phyloP scores from a whole-genome alignment of 495 filamentous ascomycete species.

The Neurospora sp. region DNA sequence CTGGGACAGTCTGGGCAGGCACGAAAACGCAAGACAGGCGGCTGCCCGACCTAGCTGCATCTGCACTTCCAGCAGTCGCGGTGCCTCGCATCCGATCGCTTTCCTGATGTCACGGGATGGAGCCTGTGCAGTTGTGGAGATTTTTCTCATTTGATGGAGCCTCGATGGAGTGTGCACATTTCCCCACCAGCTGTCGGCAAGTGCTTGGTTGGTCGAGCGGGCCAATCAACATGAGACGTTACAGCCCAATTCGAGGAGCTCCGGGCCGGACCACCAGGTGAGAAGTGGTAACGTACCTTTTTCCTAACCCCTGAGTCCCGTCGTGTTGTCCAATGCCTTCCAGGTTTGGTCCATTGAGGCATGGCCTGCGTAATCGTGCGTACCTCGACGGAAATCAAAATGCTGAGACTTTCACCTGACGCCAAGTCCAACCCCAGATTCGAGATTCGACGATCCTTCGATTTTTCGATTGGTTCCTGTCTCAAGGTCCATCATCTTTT shows the following conservation, averaged over 20 bases:
- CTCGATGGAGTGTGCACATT: neutral
- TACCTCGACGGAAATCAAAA: neutral
- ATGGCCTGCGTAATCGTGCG: neutral
- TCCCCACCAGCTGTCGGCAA: conserved; percentile 9
- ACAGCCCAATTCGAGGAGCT: neutral
- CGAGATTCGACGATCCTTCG: neutral
- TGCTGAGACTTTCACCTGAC: neutral
- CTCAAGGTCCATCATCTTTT: neutral
- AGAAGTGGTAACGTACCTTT: neutral
- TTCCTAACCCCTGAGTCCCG: neutral
- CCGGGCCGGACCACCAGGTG: neutral
- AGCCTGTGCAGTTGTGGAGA: conserved; percentile 14
- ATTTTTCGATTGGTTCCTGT: neutral
- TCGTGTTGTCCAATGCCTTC: neutral
- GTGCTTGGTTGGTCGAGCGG: conserved; percentile 3
- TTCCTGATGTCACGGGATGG: conserved; percentile 22
- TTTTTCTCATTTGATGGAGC: neutral
- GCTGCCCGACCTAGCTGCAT: conserved; percentile 3
- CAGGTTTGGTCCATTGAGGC: neutral
- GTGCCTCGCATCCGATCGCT: conserved; percentile 5
- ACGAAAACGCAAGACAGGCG: neutral
- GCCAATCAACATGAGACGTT: neutral
- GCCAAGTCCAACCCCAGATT: neutral
- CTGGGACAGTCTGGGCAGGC: neutral
- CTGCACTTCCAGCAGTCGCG: neutral